A percentile compares a stretch with the other conserved stretches of the same genome.
Evolutionary conservation across 225 moss, liverwort and hornwort species (phyloP).

Genomic region (Pleurozium schreberi): DNA sequence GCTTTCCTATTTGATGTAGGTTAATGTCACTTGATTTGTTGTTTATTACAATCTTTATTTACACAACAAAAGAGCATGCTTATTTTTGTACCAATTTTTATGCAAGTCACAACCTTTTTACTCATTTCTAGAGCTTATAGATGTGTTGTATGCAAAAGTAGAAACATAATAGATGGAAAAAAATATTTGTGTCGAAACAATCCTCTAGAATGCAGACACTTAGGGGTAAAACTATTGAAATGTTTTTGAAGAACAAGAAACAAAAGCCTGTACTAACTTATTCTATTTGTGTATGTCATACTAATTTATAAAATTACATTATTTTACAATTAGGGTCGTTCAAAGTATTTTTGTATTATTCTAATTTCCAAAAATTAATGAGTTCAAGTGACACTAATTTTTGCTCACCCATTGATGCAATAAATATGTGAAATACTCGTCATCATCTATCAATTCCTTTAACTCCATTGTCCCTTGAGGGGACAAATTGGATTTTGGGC

Average conservation of each 20-base stretch:
- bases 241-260: neutral
- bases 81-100: neutral
- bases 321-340: neutral
- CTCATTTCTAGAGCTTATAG: neutral
- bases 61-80: rapidly evolving
- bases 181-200: neutral
- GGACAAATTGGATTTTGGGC: no score
- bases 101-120: neutral
- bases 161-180: neutral
- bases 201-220: rapidly evolving
- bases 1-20: neutral
- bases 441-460: no score
- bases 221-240: neutral
- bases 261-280: no score
- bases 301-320: neutral
- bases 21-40: neutral
- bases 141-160: neutral
- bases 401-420: neutral
- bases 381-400: neutral
- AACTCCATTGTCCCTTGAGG: no score
- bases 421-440: no score
- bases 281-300: neutral
- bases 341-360: neutral
- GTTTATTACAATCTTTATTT: neutral
- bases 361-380: neutral